Percentiles rank a stretch among this genome's conserved stretches.
These are phyloP conservation scores for Begonia masoniana DNA, from an alignment of 306 rosid genomes.

Conservation along the genomic window DNA sequence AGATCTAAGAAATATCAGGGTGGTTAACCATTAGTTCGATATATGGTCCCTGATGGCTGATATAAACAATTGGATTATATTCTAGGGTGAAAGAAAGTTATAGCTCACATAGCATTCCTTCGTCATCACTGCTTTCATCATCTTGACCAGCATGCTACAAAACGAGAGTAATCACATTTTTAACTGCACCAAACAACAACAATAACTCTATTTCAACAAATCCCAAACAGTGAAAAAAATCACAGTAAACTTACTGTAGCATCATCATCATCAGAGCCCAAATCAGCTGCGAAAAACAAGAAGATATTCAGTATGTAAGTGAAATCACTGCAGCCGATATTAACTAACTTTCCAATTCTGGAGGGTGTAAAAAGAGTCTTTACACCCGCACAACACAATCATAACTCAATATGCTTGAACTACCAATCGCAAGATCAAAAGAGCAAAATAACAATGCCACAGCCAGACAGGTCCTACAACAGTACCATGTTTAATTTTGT, in stretches of 20 bases:
- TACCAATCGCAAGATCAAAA: background rate
- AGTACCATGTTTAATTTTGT: background rate
- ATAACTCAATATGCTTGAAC: background rate
- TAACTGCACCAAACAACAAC: too few species aligned
- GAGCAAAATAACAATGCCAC: constrained; percentile 1
- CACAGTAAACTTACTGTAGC: constrained; percentile 28
- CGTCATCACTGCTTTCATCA: constrained; percentile 68
- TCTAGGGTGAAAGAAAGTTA: constrained; percentile 4
- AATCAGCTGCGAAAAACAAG: constrained; percentile 43
- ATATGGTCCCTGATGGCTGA: too few species aligned
- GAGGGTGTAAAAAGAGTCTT: too few species aligned
- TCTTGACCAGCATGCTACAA: constrained; percentile 47
- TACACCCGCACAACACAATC: too few species aligned
- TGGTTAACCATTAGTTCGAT: too few species aligned
- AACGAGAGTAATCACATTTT: background rate
- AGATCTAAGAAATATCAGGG: too few species aligned
- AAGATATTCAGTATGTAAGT: too few species aligned
- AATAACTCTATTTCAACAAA: too few species aligned
- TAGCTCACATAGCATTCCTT: constrained; percentile 84
- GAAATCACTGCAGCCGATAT: too few species aligned
- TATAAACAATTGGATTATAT: too few species aligned
- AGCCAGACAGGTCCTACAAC: too few species aligned
- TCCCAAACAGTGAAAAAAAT: background rate
- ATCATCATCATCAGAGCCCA: constrained; percentile 42
- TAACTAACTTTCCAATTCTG: too few species aligned